These are phyloP conservation scores for Plasmopara muralis DNA, from an alignment of 352 stramenopile genomes.

Conservation along the genomic window DNA sequence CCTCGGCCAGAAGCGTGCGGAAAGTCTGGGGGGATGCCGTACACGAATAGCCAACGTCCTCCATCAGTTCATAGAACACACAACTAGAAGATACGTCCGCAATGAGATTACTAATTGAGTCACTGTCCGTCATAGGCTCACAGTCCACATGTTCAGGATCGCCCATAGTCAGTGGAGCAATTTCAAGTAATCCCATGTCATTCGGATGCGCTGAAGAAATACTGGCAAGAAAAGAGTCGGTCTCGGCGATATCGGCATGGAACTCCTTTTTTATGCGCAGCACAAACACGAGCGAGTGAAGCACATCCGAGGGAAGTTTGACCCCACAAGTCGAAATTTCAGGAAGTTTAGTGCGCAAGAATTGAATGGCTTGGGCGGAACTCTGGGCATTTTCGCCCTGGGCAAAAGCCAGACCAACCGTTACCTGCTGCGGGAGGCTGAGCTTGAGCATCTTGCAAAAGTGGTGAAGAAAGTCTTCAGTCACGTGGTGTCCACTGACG, in stretches of 20 bases:
- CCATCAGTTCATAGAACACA: slow-evolving; percentile 88
- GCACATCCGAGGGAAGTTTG: slow-evolving; percentile 79
- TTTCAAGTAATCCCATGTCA: slow-evolving; percentile 82
- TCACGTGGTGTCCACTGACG: slow-evolving; percentile 37
- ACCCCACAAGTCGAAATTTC: slow-evolving; percentile 76
- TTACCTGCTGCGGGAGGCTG: slow-evolving; percentile 81
- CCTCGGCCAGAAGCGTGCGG: slow-evolving; percentile 75
- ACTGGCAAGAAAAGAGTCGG: slow-evolving; percentile 79
- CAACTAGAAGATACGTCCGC: slow-evolving; percentile 71
- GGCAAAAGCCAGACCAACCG: slow-evolving; percentile 72
- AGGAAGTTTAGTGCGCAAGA: slow-evolving; percentile 76
- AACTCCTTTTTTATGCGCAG: slow-evolving; percentile 79
- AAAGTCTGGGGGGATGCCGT: slow-evolving; percentile 75
- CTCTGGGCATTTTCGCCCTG: slow-evolving; percentile 60
- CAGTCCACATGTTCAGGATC: slow-evolving; percentile 85
- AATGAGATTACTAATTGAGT: slow-evolving; percentile 70
- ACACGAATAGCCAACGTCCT: slow-evolving; percentile 84
- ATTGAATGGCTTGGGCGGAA: slow-evolving; percentile 58
- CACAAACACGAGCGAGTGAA: slow-evolving; percentile 78
- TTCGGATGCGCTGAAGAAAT: slow-evolving; percentile 81
- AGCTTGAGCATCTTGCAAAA: slow-evolving; percentile 82
- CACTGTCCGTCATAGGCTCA: slow-evolving; percentile 43
- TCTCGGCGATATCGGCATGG: slow-evolving; percentile 60
- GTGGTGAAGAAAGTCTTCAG: slow-evolving; percentile 70
- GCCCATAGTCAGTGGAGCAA: slow-evolving; percentile 78